Evolutionary conservation across 2,329 filamentous ascomycete species (phyloP).

Genomic region (Nigrograna mackinnonii): DNA sequence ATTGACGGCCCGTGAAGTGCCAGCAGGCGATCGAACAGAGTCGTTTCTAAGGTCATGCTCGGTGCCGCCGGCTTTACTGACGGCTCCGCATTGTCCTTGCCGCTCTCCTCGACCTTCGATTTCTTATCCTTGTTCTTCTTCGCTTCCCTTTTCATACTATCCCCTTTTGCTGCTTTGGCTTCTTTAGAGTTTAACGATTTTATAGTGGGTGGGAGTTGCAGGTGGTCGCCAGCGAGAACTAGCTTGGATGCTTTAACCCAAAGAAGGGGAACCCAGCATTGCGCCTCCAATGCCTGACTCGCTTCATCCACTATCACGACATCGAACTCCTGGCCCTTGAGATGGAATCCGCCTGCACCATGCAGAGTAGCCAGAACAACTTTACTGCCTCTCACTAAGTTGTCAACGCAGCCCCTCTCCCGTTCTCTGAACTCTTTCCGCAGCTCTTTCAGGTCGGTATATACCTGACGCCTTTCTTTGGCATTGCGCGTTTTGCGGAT

Average conservation of each 20-base stretch:
- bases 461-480: conserved; percentile 78
- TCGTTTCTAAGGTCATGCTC: conserved; percentile 75
- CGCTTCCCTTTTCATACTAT: conserved; percentile 35
- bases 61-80: conserved; percentile 23
- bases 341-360: conserved; percentile 83
- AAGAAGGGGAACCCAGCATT: conserved; percentile 93
- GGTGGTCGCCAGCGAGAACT: conserved; percentile 89
- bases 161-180: conserved; percentile 33
- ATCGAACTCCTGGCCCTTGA: conserved; percentile 81
- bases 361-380: conserved; percentile 93
- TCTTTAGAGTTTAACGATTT: conserved; percentile 67
- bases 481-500: conserved; percentile 86
- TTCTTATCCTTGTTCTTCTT: conserved; percentile 44
- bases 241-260: conserved; percentile 73
- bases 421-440: conserved; percentile 86
- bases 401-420: conserved; percentile 78
- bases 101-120: conserved; percentile 26
- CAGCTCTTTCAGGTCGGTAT: conserved; percentile 80
- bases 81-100: conserved; percentile 36
- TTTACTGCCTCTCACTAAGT: conserved; percentile 75
- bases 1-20: conserved; percentile 78
- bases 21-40: conserved; percentile 88
- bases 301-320: conserved; percentile 96
- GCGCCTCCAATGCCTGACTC: conserved; percentile 91
- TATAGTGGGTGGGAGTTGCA: conserved; percentile 93